Percentiles rank a stretch among this genome's conserved stretches.
Evolutionary conservation across 306 rosid genomes (phyloP).

Genomic region (Carpinus fangiana): DNA sequence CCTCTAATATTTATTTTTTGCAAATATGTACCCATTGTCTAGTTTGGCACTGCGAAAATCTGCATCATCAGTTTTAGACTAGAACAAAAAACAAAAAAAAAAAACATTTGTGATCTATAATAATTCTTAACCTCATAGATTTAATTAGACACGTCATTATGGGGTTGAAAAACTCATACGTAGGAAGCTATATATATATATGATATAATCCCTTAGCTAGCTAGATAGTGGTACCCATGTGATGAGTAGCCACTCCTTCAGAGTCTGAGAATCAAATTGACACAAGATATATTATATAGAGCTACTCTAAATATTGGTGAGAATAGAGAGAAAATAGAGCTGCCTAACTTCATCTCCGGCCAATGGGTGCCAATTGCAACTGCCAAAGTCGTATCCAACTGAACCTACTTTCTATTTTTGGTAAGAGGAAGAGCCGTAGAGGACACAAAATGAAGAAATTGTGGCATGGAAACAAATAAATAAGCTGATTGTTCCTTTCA

Average conservation of each 20-base stretch:
- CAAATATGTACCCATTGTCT: too few relatives aligned
- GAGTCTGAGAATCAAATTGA: background rate
- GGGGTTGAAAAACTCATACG: too few relatives aligned
- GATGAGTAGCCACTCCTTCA: background rate
- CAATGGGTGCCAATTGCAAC: background rate
- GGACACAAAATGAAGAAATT: background rate
- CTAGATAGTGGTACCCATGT: background rate
- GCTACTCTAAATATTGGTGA: background rate
- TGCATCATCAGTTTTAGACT: too few relatives aligned
- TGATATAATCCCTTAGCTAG: background rate
- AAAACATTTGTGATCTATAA: too few relatives aligned
- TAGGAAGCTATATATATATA: too few relatives aligned
- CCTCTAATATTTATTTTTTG: too few relatives aligned
- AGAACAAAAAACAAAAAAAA: too few relatives aligned
- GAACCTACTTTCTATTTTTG: background rate
- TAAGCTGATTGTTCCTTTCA: background rate
- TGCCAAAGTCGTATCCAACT: background rate
- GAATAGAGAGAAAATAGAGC: background rate
- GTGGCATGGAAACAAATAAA: background rate
- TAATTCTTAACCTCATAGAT: too few relatives aligned
- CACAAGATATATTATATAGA: background rate
- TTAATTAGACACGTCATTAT: too few relatives aligned
- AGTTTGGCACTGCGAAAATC: too few relatives aligned
- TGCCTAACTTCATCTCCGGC: constrained; percentile 1
- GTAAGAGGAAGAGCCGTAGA: background rate